These are phyloP conservation scores for Zoysia matrella DNA, from an alignment of 202 grass and related monocot genomes.

Conservation along the genomic window DNA sequence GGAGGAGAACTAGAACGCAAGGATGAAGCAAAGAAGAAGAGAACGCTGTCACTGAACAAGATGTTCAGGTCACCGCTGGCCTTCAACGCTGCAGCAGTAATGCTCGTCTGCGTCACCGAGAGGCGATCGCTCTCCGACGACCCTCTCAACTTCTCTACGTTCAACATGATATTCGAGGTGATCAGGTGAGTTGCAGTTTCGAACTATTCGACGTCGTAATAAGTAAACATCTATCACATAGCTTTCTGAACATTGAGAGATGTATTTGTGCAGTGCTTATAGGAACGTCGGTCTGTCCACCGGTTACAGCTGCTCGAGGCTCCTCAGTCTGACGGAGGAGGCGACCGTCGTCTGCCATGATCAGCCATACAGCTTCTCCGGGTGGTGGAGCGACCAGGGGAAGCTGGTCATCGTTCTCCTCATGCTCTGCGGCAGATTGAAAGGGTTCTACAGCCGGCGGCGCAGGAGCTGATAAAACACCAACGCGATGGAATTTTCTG, in stretches of 20 bases:
- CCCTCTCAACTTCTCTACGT: conserved; percentile 80
- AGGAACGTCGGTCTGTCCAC: conserved; percentile 74
- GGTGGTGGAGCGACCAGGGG: conserved; percentile 65
- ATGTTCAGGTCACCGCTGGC: conserved; percentile 46
- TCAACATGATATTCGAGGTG: conserved; percentile 81
- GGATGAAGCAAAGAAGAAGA: conserved; percentile 5
- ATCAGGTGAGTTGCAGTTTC: conserved; percentile 40
- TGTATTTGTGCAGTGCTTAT: conserved; percentile 54
- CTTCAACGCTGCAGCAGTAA: conserved; percentile 31
- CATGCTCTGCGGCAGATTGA: conserved; percentile 69
- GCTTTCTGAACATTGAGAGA: not conserved
- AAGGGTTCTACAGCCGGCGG: conserved; percentile 34
- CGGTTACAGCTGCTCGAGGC: conserved; percentile 65
- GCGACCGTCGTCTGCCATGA: conserved; percentile 44
- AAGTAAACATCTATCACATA: too few relatives aligned
- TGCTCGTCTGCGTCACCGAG: conserved; percentile 70
- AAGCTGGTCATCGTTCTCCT: conserved; percentile 54
- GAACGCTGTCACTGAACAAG: conserved; percentile 3
- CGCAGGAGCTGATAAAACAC: not conserved
- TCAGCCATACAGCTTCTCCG: conserved; percentile 53
- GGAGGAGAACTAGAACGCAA: not conserved
- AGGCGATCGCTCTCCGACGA: conserved; percentile 60
- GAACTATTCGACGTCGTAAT: too few relatives aligned
- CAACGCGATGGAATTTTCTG: too few relatives aligned
- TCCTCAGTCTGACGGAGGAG: conserved; percentile 28